Conservation (phyloP, 208 protist species). For the Trypanosoma caninum region DNA sequence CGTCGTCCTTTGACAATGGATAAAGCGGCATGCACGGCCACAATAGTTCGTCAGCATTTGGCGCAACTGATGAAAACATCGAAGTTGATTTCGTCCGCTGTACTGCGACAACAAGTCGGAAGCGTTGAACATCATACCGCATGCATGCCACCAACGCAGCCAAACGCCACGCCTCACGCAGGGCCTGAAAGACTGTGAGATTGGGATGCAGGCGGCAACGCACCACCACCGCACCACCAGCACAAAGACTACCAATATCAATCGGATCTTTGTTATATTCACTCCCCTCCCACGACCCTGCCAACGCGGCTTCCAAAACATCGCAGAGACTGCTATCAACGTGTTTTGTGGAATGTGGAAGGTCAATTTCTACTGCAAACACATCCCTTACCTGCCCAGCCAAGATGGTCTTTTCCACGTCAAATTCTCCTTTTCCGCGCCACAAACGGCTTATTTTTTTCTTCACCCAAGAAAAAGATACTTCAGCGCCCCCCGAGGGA, state of each 20-base stretch:
- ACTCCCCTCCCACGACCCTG: neutral
- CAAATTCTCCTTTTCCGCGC: neutral
- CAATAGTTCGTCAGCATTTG: neutral
- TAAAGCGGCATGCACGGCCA: neutral
- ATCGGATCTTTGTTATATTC: neutral
- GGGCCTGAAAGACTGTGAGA: slow-evolving; percentile 25
- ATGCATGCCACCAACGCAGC: slow-evolving; percentile 5
- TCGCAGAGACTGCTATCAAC: neutral
- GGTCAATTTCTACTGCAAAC: slow-evolving; percentile 15
- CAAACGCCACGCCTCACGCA: slow-evolving; percentile 18
- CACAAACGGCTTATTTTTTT: neutral
- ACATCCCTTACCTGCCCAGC: neutral
- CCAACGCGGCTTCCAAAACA: neutral
- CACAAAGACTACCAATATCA: neutral
- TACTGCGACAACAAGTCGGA: slow-evolving; percentile 21
- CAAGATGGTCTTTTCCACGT: neutral
- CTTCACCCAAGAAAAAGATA: neutral
- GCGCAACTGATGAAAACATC: neutral
- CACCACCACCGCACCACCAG: slow-evolving; percentile 1
- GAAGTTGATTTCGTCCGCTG: neutral
- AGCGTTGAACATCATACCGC: slow-evolving; percentile 13
- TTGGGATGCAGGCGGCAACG: slow-evolving; percentile 5
- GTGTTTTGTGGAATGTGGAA: neutral
- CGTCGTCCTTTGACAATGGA: slow-evolving; percentile 10
- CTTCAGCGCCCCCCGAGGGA: neutral